A percentile compares a stretch with the other conserved stretches of the same genome.
These are phyloP conservation scores for Hyparrhenia diplandra DNA, from an alignment of 176 grass and related monocot species.

Conservation along the genomic window DNA sequence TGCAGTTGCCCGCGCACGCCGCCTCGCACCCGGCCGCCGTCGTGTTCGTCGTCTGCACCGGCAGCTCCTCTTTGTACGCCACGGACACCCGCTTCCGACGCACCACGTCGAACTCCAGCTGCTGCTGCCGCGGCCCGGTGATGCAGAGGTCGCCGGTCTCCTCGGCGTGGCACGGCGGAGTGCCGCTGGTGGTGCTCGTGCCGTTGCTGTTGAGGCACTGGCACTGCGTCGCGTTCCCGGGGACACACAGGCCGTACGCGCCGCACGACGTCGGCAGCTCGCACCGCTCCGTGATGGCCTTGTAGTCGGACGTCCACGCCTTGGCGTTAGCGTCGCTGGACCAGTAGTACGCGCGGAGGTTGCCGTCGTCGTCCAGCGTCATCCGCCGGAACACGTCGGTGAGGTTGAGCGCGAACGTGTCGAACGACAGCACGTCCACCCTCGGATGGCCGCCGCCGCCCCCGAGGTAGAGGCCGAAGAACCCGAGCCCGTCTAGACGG, in stretches of 20 bases:
- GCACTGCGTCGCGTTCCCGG: slow-evolving; percentile 37
- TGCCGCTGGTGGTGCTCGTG: not conserved
- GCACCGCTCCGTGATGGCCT: slow-evolving; percentile 40
- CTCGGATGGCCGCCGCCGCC: not conserved
- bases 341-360: slow-evolving; percentile 73
- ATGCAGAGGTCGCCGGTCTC: slow-evolving; percentile 40
- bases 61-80: slow-evolving; percentile 57
- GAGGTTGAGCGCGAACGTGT: slow-evolving; percentile 46
- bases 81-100: slow-evolving; percentile 41
- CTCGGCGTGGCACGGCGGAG: slow-evolving; percentile 21
- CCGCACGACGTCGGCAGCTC: slow-evolving; percentile 53
- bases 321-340: not conserved
- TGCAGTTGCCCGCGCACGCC: slow-evolving; percentile 53
- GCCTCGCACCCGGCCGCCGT: slow-evolving; percentile 41
- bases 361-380: slow-evolving; percentile 63
- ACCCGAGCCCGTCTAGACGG: slow-evolving; percentile 38
- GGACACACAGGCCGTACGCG: slow-evolving; percentile 57
- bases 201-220: slow-evolving; percentile 40
- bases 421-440: slow-evolving; percentile 56
- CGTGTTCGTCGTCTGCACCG: slow-evolving; percentile 13
- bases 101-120: slow-evolving; percentile 38
- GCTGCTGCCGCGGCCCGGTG: not conserved
- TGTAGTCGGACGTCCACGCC: slow-evolving; percentile 45
- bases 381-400: slow-evolving; percentile 44
- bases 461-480: slow-evolving; percentile 58